Conservation (phyloP, 2,329 filamentous ascomycete species). For the Pleoardoris graminearum region DNA sequence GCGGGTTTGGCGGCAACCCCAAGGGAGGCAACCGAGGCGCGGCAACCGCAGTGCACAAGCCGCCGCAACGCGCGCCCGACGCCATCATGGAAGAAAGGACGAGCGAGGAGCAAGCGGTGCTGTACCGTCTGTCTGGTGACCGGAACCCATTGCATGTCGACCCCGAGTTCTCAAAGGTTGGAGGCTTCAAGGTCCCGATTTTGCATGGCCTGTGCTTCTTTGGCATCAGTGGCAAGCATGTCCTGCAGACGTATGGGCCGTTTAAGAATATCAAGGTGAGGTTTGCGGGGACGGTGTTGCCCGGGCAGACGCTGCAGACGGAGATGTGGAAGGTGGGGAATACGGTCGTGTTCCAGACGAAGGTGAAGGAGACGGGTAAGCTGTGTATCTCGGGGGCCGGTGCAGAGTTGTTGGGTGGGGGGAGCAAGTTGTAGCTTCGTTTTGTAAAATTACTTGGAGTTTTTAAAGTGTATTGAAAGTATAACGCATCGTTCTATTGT, state of each 20-base stretch:
- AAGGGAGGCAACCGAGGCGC: constrained; percentile 78
- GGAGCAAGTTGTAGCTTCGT: constrained; percentile 41
- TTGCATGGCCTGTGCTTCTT: constrained; percentile 97
- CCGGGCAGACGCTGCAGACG: constrained; percentile 83
- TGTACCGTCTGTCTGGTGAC: constrained; percentile 93
- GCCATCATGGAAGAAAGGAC: constrained; percentile 83
- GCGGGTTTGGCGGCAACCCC: constrained; percentile 83
- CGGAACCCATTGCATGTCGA: constrained; percentile 97
- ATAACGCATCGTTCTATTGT: too few relatives aligned
- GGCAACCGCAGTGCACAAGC: constrained; percentile 76
- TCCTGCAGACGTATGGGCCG: constrained; percentile 79
- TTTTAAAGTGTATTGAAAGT: too few relatives aligned
- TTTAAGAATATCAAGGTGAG: constrained; percentile 93
- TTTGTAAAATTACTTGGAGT: too few relatives aligned
- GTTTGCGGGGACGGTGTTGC: constrained; percentile 83
- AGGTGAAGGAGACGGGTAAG: constrained; percentile 92
- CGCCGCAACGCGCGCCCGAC: constrained; percentile 77
- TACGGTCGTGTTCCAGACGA: constrained; percentile 81
- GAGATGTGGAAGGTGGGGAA: constrained; percentile 93
- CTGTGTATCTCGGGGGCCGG: constrained; percentile 80
- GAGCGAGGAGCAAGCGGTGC: constrained; percentile 83
- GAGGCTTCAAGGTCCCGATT: constrained; percentile 92
- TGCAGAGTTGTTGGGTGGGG: constrained; percentile 68
- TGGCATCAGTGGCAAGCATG: constrained; percentile 86
- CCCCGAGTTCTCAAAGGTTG: constrained; percentile 89